phyloP scores from a whole-genome alignment of 768 basidiomycete genomes.

The Pleurotus citrinopileatus region DNA sequence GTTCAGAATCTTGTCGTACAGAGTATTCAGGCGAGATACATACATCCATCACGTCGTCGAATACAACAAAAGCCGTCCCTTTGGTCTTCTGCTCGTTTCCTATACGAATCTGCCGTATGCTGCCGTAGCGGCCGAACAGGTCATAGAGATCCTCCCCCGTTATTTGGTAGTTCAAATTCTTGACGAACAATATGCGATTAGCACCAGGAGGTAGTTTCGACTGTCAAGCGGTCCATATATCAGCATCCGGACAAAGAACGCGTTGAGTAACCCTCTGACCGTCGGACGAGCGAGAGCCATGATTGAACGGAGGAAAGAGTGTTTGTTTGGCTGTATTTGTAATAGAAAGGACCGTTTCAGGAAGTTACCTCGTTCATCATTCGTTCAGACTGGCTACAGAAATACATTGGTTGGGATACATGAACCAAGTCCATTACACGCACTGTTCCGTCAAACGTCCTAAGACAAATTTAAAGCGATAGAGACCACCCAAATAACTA shows the following conservation, averaged over 20 bases:
- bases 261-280: constrained; percentile 38
- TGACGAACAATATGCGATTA: constrained; percentile 89
- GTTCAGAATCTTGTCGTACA: constrained; percentile 14
- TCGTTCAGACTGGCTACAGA: too few species aligned
- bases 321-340: background rate
- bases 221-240: constrained; percentile 30
- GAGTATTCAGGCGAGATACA: constrained; percentile 25
- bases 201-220: constrained; percentile 89
- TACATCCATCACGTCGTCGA: constrained; percentile 95
- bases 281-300: constrained; percentile 71
- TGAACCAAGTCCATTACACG: too few species aligned
- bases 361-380: too few species aligned
- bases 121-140: constrained; percentile 95
- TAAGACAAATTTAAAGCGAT: too few species aligned
- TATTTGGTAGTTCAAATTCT: constrained; percentile 90
- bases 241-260: background rate
- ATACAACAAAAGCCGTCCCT: constrained; percentile 96
- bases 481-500: too few species aligned
- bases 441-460: too few species aligned
- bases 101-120: constrained; percentile 92
- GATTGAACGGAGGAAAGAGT: background rate
- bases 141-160: constrained; percentile 95
- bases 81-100: constrained; percentile 91
- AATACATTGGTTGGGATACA: too few species aligned
- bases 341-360: too few species aligned